phyloP scores from a whole-genome alignment of 208 protist species.

The Strigomonas culicis region DNA sequence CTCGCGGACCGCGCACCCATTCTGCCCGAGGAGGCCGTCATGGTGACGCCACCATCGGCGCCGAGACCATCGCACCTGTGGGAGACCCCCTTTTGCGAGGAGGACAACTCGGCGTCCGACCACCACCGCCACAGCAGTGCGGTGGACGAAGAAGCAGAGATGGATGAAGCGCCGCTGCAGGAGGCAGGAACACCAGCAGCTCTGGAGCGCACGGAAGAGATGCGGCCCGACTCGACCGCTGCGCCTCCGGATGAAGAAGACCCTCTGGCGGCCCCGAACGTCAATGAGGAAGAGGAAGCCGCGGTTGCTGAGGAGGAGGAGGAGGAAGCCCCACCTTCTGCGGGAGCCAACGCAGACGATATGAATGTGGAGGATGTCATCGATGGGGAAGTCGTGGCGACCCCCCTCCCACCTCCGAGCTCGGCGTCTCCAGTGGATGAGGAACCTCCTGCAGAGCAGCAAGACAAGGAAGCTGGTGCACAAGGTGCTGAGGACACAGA shows the following conservation, averaged over 20 bases:
- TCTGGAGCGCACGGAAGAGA: not conserved
- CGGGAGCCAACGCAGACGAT: not conserved
- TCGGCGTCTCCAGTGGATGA: too few relatives aligned
- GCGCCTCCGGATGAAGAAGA: not conserved
- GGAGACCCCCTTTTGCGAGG: not conserved
- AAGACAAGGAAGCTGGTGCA: too few relatives aligned
- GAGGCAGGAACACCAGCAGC: not conserved
- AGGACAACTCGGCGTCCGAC: not conserved
- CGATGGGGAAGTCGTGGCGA: too few relatives aligned
- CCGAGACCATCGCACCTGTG: too few relatives aligned
- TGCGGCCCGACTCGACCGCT: not conserved
- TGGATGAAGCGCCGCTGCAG: not conserved
- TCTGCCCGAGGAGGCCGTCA: too few relatives aligned
- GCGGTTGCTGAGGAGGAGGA: conserved; percentile 12
- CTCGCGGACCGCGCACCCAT: too few relatives aligned
- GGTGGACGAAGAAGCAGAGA: conserved; percentile 17
- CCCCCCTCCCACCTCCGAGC: too few relatives aligned
- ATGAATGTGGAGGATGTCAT: too few relatives aligned
- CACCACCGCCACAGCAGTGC: not conserved
- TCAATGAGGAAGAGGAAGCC: not conserved
- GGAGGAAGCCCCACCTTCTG: conserved; percentile 2
- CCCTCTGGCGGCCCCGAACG: not conserved
- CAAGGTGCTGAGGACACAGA: too few relatives aligned
- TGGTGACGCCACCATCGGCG: too few relatives aligned
- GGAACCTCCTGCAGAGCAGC: too few relatives aligned